Percentiles rank a stretch among this genome's conserved stretches.
Conservation (phyloP, 768 basidiomycete genomes). For the Coprinellus aureogranulatus region DNA sequence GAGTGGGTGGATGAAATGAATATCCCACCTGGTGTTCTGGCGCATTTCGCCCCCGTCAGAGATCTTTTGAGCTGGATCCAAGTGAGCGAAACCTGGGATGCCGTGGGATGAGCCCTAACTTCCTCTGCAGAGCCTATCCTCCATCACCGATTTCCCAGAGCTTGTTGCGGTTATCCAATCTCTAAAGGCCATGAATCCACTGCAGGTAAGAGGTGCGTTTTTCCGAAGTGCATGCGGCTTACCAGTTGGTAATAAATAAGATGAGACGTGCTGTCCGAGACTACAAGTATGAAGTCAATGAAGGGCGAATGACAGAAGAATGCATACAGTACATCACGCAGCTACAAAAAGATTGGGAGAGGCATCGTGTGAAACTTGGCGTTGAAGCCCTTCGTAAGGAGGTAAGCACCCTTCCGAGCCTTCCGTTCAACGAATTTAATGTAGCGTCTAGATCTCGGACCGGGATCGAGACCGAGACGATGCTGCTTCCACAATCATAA, state of each 20-base stretch:
- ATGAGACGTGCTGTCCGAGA: conserved; percentile 94
- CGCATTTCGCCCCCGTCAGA: conserved; percentile 79
- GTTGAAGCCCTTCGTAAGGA: conserved; percentile 84
- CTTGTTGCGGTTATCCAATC: conserved; percentile 88
- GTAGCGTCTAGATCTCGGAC: conserved; percentile 53
- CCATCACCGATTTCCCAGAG: conserved; percentile 82
- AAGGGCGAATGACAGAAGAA: conserved; percentile 90
- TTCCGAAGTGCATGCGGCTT: no score
- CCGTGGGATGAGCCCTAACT: background rate
- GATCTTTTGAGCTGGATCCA: conserved; percentile 87
- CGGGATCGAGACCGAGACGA: conserved; percentile 68
- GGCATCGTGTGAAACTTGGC: conserved; percentile 81
- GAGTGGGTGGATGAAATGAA: conserved; percentile 87
- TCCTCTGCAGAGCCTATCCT: conserved; percentile 68
- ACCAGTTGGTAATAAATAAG: no score
- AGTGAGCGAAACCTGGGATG: conserved; percentile 35
- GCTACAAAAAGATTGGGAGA: conserved; percentile 96
- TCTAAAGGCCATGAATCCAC: conserved; percentile 83
- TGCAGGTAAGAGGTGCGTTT: conserved; percentile 62
- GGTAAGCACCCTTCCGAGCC: conserved; percentile 41
- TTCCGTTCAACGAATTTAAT: background rate
- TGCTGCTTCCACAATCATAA: conserved; percentile 46
- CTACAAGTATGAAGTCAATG: conserved; percentile 91
- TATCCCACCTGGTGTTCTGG: conserved; percentile 73
- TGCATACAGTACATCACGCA: conserved; percentile 92